Evolutionary conservation across 2,329 filamentous ascomycete genomes (phyloP).

Genomic region (Xylariaceae sp.): DNA sequence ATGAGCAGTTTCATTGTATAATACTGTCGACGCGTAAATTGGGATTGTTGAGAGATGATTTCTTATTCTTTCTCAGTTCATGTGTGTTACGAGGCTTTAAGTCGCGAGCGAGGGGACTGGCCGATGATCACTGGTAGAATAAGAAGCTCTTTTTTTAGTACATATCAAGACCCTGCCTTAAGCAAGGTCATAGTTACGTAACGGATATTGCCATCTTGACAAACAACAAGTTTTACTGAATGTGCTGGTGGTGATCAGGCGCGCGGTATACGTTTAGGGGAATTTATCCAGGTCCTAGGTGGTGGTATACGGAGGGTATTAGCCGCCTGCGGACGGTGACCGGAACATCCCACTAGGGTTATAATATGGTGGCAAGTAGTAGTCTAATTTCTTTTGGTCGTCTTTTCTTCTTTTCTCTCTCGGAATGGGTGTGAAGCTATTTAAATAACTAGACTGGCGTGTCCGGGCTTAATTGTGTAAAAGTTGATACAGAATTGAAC

Average conservation of each 20-base stretch:
- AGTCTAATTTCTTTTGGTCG: not conserved
- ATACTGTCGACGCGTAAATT: no score
- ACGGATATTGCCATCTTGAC: not conserved
- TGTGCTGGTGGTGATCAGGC: not conserved
- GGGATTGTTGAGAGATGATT: no score
- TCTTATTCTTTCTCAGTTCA: not conserved
- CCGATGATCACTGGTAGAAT: not conserved
- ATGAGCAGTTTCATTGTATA: conserved; percentile 2
- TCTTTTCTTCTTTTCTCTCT: no score
- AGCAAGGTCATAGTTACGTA: not conserved
- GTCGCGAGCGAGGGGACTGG: not conserved
- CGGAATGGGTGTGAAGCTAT: no score
- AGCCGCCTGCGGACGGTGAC: not conserved
- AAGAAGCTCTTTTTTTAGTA: not conserved
- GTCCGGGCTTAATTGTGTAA: no score
- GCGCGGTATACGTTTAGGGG: not conserved
- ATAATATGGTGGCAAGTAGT: not conserved
- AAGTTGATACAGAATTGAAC: no score
- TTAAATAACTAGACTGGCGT: no score
- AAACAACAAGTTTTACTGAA: not conserved
- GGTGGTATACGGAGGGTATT: not conserved
- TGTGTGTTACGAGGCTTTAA: not conserved
- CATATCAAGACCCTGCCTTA: no score
- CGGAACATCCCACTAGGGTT: not conserved
- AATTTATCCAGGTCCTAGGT: conserved; percentile 20